Conservation (phyloP, 306 rosid species). For the Quercus cerris region DNA sequence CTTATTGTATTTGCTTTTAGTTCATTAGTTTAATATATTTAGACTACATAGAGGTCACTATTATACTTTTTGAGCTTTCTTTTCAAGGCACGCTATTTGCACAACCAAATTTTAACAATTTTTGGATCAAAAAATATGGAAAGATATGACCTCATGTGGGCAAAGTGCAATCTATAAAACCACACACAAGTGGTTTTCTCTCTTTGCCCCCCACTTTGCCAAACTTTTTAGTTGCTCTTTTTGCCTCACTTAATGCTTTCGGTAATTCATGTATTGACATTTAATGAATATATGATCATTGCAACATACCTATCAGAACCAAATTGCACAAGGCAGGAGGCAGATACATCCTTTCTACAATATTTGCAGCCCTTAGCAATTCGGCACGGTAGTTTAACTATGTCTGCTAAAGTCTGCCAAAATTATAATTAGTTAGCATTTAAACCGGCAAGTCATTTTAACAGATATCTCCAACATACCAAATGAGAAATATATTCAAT, state of each 20-base stretch:
- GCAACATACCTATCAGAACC: conserved; percentile 60
- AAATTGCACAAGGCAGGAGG: conserved; percentile 87
- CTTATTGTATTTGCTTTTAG: no score
- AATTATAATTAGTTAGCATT: conserved; percentile 13
- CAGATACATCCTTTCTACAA: conserved; percentile 65
- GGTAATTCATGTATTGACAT: conserved; percentile 11
- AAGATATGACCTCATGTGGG: no score
- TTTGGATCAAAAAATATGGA: no score
- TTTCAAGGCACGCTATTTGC: no score
- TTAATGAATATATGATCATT: conserved; percentile 20
- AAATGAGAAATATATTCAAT: background rate
- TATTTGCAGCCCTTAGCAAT: conserved; percentile 92
- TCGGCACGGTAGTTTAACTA: conserved; percentile 84
- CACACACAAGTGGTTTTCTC: no score
- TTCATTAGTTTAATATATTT: no score
- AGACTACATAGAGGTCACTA: no score
- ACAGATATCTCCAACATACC: background rate
- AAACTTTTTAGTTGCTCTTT: background rate
- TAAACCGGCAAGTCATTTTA: background rate
- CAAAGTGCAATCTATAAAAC: no score
- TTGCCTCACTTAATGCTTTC: background rate
- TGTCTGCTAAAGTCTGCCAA: conserved; percentile 84
- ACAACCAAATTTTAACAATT: no score
- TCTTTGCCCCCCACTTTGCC: no score
- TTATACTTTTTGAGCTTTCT: no score